Evolutionary conservation across 192 early-diverging fungal genomes (phyloP).

Genomic region (Podila epigama): DNA sequence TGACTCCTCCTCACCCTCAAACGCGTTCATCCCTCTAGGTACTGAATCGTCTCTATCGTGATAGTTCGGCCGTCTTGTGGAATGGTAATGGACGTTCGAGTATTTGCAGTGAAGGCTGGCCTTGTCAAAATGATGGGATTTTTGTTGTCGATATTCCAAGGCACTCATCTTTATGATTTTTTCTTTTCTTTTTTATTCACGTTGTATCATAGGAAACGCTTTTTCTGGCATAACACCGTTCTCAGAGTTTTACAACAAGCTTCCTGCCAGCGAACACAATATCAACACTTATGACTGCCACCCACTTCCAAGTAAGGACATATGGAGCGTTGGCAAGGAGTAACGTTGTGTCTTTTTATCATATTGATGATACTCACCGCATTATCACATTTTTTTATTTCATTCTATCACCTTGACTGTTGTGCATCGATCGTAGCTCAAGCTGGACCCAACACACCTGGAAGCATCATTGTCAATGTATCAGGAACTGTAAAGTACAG

Average conservation of each 20-base stretch:
- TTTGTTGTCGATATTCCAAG: too few species aligned
- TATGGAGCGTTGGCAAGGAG: too few species aligned
- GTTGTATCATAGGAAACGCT: slow-evolving; percentile 49
- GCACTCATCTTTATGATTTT: too few species aligned
- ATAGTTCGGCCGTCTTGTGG: slow-evolving; percentile 60
- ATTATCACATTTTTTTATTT: background rate
- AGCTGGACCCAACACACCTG: slow-evolving; percentile 48
- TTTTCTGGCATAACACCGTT: slow-evolving; percentile 54
- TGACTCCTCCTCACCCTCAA: background rate
- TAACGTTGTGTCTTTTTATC: too few species aligned
- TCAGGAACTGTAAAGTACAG: slow-evolving; percentile 57
- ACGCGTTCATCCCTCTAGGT: slow-evolving; percentile 5
- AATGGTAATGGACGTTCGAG: slow-evolving; percentile 58
- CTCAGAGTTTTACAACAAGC: slow-evolving; percentile 50
- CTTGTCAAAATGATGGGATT: background rate
- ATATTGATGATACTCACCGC: background rate
- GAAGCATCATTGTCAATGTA: slow-evolving; percentile 56
- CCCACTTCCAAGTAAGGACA: slow-evolving; percentile 53
- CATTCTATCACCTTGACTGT: background rate
- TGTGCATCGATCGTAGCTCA: slow-evolving; percentile 3
- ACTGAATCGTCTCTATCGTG: slow-evolving; percentile 54
- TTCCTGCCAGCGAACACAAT: slow-evolving; percentile 51
- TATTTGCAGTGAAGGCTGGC: background rate
- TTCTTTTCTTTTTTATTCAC: background rate
- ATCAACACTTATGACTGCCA: slow-evolving; percentile 57